Base-by-base conservation (phyloP, 371 early-diverging fungal species). In the Apophysomyces trapeziformis region DNA sequence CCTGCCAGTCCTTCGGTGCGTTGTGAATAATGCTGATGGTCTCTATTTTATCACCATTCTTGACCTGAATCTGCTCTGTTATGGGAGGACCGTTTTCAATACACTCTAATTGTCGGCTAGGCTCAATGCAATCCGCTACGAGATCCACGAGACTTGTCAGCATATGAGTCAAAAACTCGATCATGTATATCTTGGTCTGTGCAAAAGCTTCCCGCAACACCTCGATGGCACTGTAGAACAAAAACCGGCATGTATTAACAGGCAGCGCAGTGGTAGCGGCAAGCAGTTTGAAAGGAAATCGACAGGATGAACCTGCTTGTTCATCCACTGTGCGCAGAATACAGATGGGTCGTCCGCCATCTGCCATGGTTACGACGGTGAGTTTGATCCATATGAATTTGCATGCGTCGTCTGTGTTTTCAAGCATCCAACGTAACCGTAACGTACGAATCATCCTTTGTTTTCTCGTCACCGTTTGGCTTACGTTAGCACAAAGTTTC, bases 401-500 rank as follows among this genome's bases (percentile, higher is more conserved):
- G 21, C 21, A 9, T 21, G 7, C 54, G 9, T 50, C 21, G 21
- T 8, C 21, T 18, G 16, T 50, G n/a, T 50, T 21, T 50, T n/a
- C 21, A 9, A 21, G 16, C 35, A 50, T 50, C 54, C 54, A 50
- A 50, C 54, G 54, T 21, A 50, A 8, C n/a, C 54, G 54, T 16
- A 50, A 7, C 2, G 54, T 50, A n/a, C 54, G 54, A 21, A 50
- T 50, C 7, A 26, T 21, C 21, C 21, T n/a, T 21, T n/a, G 9
- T 21, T 32, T 50, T 50, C 54, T 50, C 7, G 54, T 50, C 11
- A 26, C 54, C 4, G 54, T 67, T 50, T 50, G 54, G 21, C 54
- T 50, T 6, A 50, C 21, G 21, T 50, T 50, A 6, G 54, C 66
- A 44, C 79, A 79, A 2, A 79, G 36, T 11, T 47, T 45, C n/a